Evolutionary conservation across 2,329 filamentous ascomycete genomes (phyloP), one percentile per base, ranked within the genome.

Genomic region (Cladosporium sphaerospermum): DNA sequence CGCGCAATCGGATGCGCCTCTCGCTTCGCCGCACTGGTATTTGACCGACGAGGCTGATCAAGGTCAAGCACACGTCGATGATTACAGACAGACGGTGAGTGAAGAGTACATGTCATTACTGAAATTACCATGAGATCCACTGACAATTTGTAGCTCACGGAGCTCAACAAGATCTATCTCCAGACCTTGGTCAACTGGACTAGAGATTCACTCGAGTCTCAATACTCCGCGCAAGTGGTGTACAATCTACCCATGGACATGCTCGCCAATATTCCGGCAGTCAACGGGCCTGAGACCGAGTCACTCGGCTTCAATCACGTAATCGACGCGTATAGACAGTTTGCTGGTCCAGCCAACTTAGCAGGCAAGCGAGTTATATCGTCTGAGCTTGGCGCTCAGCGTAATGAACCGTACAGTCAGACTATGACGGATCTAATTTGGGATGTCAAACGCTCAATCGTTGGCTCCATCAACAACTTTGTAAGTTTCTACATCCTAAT

Each of bases 381-480:
- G 5, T 65, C 64, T 3, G 68, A 70, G 54, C 55, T 64, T n/a
- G 68, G 68, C 7, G 68, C 68, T 3, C 58, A 63, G 2, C 50
- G 51, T 4, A 49, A 53, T 8, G 57, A 61, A 16, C 60, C 62
- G 11, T 70, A 67, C 48, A 55, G 46, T 9, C 63, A 65, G 36
- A 64, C 60, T 0, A 44, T 69, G 4, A 63, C 65, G 3, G 60
- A 67, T n/a, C 59, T 70, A 4, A 57, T 68, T 4, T 70, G 62
- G 52, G 57, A 67, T n/a, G 58, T 72, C 9, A 73, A 74, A 36
- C 63, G 67, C 4, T 68, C 71, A 0, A 62, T 73, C 41, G 68
- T 69, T 1, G 75, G 68, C 3, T 70, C 69, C 1, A 63, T 77
- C 14, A 78, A 74, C 39, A 67, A 72, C 40, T 60, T 73, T 36